Evolutionary conservation across 2,329 filamentous ascomycete species (phyloP), one percentile per base, ranked within the genome.

Genomic region (Paecilomyces niveus): DNA sequence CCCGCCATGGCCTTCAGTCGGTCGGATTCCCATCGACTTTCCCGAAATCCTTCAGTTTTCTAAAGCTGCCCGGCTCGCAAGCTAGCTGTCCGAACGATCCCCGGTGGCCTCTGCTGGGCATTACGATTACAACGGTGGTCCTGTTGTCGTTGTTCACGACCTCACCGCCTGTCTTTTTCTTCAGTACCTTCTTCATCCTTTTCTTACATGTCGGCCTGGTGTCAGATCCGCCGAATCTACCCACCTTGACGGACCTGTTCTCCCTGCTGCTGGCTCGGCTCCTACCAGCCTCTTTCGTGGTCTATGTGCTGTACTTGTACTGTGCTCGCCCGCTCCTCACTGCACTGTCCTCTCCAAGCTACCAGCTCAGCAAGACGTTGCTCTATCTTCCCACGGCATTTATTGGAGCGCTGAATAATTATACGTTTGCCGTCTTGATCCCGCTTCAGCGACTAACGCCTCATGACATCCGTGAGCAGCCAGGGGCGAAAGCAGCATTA

Each of bases 131-230:
- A 55, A 96, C 95, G 65, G 90, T 92, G 1, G 82, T 84, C 26
- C 72, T 92, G 0, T 73, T 97, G 10, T 92, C 90, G 3, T 77
- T 99, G 4, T 92, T 95, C 72, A 93, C 90, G 1, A 85, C 86
- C 0, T 90, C 88, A 0, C 85, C 92, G 0, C 81, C 84, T 1
- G 80, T 93, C 1, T 94, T 97, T 76, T 97, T 95, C 80, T 91
- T 90, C 72, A 87, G 86, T 54, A 81, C 86, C 35, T 97, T 97
- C 66, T 80, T 87, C 56, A 89, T 88, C 66, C 79, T 96, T 39
- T 97, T 96, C 75, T 90, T 89, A 78, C 92, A 96, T 63, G 89
- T 96, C 15, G 92, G 90, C 6, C 83, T 97, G 65, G 93, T 91
- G 9, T 92, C 91, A 1, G 93, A 99, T 70, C 89, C 92, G 1